These are phyloP conservation scores for Ceratobasidium theobromae DNA, from an alignment of 1,284 basidiomycete species.

Conservation along the genomic window DNA sequence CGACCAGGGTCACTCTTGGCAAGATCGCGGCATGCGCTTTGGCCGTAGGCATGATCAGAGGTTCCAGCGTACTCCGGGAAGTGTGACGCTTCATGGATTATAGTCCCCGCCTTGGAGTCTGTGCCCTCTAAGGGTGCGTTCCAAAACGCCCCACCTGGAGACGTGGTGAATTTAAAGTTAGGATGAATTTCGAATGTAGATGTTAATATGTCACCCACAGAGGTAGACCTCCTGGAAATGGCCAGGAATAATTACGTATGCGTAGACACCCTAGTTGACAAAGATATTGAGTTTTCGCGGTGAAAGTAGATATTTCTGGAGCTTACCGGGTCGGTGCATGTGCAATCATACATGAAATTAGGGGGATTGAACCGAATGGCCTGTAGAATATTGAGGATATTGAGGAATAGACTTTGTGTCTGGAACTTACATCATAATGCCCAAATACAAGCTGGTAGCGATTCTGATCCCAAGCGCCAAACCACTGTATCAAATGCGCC, in stretches of 20 bases:
- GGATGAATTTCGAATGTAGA: not conserved
- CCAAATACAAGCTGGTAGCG: constrained; percentile 22
- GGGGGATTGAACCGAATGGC: constrained; percentile 29
- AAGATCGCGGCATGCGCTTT: constrained; percentile 21
- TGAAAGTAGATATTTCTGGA: not conserved
- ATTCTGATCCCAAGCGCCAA: constrained; percentile 20
- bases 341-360: constrained; percentile 29
- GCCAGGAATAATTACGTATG: constrained; percentile 28
- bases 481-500: constrained; percentile 11
- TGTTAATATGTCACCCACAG: constrained; percentile 1
- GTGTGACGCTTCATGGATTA: constrained; percentile 33
- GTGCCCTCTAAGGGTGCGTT: constrained; percentile 31
- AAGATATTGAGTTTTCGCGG: not conserved
- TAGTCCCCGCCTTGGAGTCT: constrained; percentile 34
- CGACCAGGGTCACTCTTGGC: constrained; percentile 17
- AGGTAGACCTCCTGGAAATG: constrained; percentile 29
- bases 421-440: constrained; percentile 16
- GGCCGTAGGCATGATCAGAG: constrained; percentile 26
- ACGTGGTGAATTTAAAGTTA: not conserved
- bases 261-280: constrained; percentile 18
- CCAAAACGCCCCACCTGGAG: constrained; percentile 33
- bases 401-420: not conserved
- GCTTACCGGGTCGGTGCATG: constrained; percentile 23
- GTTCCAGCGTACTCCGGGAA: constrained; percentile 31
- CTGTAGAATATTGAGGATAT: not conserved